A percentile compares a stretch with the other conserved stretches of the same genome.
Conservation (phyloP, 495 filamentous ascomycete species). For the Penicilliopsis zonata region DNA sequence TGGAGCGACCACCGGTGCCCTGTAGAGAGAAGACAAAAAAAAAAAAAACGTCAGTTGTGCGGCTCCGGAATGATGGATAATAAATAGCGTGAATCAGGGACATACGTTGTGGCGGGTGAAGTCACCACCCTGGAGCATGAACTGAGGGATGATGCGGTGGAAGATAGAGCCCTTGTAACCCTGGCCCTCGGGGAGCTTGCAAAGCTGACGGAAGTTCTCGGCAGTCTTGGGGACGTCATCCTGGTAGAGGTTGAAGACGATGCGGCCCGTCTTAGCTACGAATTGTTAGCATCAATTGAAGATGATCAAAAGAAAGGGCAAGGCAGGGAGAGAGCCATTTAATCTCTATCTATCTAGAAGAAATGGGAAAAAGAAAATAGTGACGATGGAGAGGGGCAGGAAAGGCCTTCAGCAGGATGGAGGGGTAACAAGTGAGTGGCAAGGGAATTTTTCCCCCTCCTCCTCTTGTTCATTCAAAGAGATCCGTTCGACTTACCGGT, state of each 20-base stretch:
- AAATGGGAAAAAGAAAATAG: conserved; percentile 5
- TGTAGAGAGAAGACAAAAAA: too few species aligned
- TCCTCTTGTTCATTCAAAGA: background rate
- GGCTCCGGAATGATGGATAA: background rate
- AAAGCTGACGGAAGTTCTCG: conserved; percentile 91
- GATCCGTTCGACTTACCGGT: conserved; percentile 41
- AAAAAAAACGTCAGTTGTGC: conserved; percentile 4
- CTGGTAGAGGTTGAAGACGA: conserved; percentile 87
- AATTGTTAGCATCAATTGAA: conserved; percentile 7
- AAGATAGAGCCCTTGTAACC: conserved; percentile 87
- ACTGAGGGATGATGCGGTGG: conserved; percentile 94
- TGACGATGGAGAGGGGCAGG: conserved; percentile 7
- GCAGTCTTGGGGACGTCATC: conserved; percentile 83
- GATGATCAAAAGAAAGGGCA: conserved; percentile 3
- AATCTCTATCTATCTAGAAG: too few species aligned
- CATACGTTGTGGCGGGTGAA: conserved; percentile 88
- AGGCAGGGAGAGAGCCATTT: too few species aligned
- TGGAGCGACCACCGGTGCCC: conserved; percentile 89
- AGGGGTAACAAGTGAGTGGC: conserved; percentile 5
- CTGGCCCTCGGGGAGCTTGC: conserved; percentile 80
- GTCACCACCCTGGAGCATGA: conserved; percentile 99
- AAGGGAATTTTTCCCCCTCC: background rate
- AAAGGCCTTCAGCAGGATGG: conserved; percentile 2
- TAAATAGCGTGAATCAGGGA: conserved; percentile 3
- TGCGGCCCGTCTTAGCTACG: conserved; percentile 62